These are phyloP conservation scores for Diutina mesorugosa DNA, from an alignment of 1,139 yeast species.

Conservation along the genomic window DNA sequence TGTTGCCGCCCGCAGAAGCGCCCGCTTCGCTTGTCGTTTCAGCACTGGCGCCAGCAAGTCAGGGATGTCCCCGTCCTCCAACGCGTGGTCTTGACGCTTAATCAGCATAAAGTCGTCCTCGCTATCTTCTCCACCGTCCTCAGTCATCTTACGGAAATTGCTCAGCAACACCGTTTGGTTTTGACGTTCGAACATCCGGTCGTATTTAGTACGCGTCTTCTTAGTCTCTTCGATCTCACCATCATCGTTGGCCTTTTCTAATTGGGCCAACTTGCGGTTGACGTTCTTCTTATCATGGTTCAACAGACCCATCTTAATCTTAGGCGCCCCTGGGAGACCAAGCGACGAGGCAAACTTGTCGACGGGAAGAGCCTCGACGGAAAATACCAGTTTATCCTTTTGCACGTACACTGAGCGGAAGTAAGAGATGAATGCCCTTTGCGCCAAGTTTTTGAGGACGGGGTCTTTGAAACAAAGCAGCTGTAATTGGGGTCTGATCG, in stretches of 20 bases:
- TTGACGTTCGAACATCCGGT: slow-evolving; percentile 89
- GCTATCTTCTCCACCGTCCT: slow-evolving; percentile 20
- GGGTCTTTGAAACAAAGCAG: slow-evolving; percentile 88
- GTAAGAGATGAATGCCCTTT: slow-evolving; percentile 89
- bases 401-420: slow-evolving; percentile 76
- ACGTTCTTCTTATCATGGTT: slow-evolving; percentile 70
- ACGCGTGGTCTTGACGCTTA: slow-evolving; percentile 61
- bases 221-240: slow-evolving; percentile 38
- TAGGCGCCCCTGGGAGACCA: slow-evolving; percentile 95
- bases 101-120: slow-evolving; percentile 70
- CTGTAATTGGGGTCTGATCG: slow-evolving; percentile 76
- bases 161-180: slow-evolving; percentile 89
- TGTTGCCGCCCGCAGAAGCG: slow-evolving; percentile 76
- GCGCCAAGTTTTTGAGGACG: slow-evolving; percentile 82
- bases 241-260: slow-evolving; percentile 51
- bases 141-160: slow-evolving; percentile 64
- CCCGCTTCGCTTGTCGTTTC: slow-evolving; percentile 78
- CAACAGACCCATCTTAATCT: slow-evolving; percentile 56
- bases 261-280: slow-evolving; percentile 51
- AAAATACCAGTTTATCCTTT: slow-evolving; percentile 76
- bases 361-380: slow-evolving; percentile 60
- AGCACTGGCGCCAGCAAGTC: slow-evolving; percentile 53
- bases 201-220: slow-evolving; percentile 75
- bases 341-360: slow-evolving; percentile 78
- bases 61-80: slow-evolving; percentile 56